Evolutionary conservation across 2,329 filamentous ascomycete species (phyloP), one percentile per base, ranked within the genome.

Genomic region (Penicillium sp.): DNA sequence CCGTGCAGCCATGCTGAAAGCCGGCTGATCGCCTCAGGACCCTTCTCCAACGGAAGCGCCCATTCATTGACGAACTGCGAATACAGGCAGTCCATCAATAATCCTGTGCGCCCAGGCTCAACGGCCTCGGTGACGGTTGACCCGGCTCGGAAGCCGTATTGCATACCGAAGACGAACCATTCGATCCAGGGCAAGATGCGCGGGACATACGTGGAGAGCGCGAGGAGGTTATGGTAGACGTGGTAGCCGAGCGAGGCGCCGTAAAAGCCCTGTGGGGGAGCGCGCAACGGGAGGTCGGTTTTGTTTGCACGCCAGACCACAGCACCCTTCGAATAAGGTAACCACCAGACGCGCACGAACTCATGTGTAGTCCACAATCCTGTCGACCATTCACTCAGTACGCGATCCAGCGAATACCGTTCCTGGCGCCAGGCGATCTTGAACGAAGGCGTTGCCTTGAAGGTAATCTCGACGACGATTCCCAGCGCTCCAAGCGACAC

Each of bases 31-130:
- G 89, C 91, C 71, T 96, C 91, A 12, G 92, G 92, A 0, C 93
- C 93, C 58, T 87, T 86, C 55, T 83, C 76, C 1, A 99, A 78
- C 1, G 93, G 92, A 6, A 99, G 80, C 0, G 92, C 92, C 93
- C 93, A 99, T 69, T 99, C 93, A 69, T 99, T 96, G 57, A 99
- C 93, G 62, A 89, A 95, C 66, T 99, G 93, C n/a, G 88, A 92
- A 76, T 96, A 99, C 5, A 97, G 80, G 64, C 93, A 99, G 75
- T 99, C 93, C 88, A 99, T 92, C 44, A 96, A 78, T 38, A 97
- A 80, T 11, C 90, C 92, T 56, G 86, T 77, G 52, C 87, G 83
- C 55, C 87, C 87, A 18, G 86, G 83, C 70, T 96, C 87, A 14
- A 96, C 81, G 5, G 87, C 92, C n/a, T 79, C 77, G 34, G 83